Base-by-base conservation (phyloP, 768 basidiomycete genomes). In the Termitomyces heimii region DNA sequence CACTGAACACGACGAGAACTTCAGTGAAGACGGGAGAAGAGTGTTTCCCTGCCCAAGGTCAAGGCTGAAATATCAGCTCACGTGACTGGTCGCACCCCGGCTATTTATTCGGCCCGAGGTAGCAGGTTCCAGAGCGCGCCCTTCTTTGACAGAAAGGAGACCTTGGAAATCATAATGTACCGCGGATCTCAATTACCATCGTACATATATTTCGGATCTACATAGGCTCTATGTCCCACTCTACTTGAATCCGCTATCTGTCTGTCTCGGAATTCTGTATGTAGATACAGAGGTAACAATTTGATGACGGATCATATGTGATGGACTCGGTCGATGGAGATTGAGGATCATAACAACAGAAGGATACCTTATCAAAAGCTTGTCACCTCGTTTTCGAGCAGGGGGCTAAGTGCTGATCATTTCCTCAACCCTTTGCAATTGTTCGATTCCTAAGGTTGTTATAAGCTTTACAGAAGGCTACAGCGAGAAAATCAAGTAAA, bases 81-180 rank as follows among this genome's bases (percentile, higher is more conserved):
- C 61, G 61, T 62, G 61, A 62, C 50, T 26, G 46, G 53, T 1
- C 24, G 16, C 32, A n/a, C n/a, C 28, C 54, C 53, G 58, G 54
- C 50, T 51, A 51, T 52, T 29, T 40, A n/a, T 46, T 52, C 60
- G 50, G 56, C 46, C 60, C 60, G 60, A 52, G 46, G 50, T n/a
- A n/a, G n/a, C n/a, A n/a, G n/a, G n/a, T n/a, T n/a, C n/a, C n/a
- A n/a, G n/a, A n/a, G n/a, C n/a, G n/a, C n/a, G n/a, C n/a, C n/a
- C 9, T 49, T 56, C 35, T 53, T 44, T 53, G 59, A 52, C 58
- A 49, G 50, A 54, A 54, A 56, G 50, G 59, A 53, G 44, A 16
- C 44, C 13, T 22, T 47, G 10, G n/a, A 32, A 59, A 24, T 29
- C 9, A 18, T 20, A 10, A 26, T 20, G 26, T 32, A 28, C 43